Evolutionary conservation across 2,329 filamentous ascomycete genomes (phyloP), one percentile per base, ranked within the genome.

Genomic region (Diaporthe nobilis): DNA sequence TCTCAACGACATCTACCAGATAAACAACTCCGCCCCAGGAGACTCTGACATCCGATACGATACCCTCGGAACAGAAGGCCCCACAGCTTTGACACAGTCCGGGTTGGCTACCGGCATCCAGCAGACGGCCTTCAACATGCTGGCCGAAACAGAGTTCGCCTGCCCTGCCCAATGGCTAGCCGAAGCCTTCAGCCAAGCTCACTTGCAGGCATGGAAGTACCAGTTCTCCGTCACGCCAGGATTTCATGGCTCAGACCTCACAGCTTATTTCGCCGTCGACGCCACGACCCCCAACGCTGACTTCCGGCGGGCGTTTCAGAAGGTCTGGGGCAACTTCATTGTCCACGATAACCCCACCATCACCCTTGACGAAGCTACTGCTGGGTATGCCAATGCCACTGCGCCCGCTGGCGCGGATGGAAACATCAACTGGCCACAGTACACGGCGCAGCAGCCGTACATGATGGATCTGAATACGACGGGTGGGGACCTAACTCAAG

Each of bases 111-210:
- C 85, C 1, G 87, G 88, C 12, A 86, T 88, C 72, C 87, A 89
- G 75, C 87, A 89, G 76, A 83, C 86, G 12, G 86, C 85, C 7
- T 80, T 84, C 74, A 85, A 88, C 78, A 84, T 90, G 63, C 87
- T 85, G 55, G 86, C 85, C 42, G 88, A 90, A 81, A 85, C 84
- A 1, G 88, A 86, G 2, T 89, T 89, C 73, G 82, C 86, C 55
- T 90, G 88, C 76, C 86, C 88, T 0, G 84, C 85, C 0, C 88
- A 89, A 80, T 90, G 87, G 87, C 80, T 88, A 63, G 84, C 85
- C 15, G 83, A 85, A 60, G 86, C 87, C 2, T 89, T 85, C 76
- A 82, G 77, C 71, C 75, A 77, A 31, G 79, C 78, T 37, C 77
- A 74, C n/a, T 79, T 80, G 8, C 74, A 81, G 44, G 81, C 81